These are phyloP conservation scores for Cyberlindnera mycetangii DNA, from an alignment of 805 yeast genomes.

Conservation along the genomic window DNA sequence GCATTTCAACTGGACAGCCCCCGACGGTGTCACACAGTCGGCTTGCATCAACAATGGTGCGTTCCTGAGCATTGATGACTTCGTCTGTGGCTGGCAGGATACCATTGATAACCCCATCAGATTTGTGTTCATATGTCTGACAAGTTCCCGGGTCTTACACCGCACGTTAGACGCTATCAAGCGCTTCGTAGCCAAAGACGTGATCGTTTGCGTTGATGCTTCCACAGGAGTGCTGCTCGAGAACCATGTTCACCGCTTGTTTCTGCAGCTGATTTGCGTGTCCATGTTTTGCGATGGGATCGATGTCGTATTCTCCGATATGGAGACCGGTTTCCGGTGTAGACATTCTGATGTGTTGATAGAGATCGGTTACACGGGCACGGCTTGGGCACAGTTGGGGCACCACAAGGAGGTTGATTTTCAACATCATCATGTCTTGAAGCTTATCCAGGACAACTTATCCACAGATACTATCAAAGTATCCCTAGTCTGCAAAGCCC, in stretches of 20 bases:
- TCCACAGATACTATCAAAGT: not conserved
- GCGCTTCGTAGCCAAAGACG: not conserved
- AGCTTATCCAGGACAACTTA: not conserved
- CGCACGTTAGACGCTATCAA: conserved; percentile 1
- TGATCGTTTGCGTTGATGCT: conserved; percentile 19
- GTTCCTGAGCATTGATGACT: not conserved
- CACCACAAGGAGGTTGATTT: not conserved
- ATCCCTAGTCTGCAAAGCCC: not conserved
- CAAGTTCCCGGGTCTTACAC: conserved; percentile 10
- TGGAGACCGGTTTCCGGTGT: not conserved
- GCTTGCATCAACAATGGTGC: not conserved
- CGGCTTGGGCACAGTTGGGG: not conserved
- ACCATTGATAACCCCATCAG: conserved; percentile 4
- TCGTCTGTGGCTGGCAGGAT: not conserved
- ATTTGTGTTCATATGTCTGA: conserved; percentile 14
- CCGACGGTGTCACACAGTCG: not conserved
- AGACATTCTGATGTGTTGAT: not conserved
- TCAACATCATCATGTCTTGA: not conserved
- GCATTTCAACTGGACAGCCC: not conserved
- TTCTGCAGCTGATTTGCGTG: not conserved
- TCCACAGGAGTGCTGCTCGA: conserved; percentile 17
- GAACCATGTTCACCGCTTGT: not conserved
- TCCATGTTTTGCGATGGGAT: not conserved
- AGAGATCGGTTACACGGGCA: conserved; percentile 2
- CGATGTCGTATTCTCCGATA: not conserved